Base-by-base conservation (phyloP, 2,329 filamentous ascomycete genomes). In the Fusarium sulawesiense region DNA sequence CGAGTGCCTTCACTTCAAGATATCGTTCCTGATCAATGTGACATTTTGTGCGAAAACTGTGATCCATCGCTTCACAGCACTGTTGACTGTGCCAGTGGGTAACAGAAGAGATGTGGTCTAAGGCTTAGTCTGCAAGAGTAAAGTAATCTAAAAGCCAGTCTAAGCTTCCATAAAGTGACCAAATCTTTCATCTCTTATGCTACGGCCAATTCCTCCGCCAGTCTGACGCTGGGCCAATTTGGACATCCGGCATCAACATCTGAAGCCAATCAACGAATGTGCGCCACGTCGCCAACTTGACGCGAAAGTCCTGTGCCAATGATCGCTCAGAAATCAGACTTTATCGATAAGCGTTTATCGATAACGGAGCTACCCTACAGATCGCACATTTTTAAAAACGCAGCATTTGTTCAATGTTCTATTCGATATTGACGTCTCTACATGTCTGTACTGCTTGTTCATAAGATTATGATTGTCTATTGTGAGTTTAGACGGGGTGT, bases 91-190 rank as follows among this genome's bases (percentile, higher is more conserved):
- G 16, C 16, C 3, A 1, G 32, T 37, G 32, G 32, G 34, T 1
- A 6, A n/a, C 9, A 37, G 9, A n/a, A 1, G 16, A 6, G 11
- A n/a, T 37, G 4, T 37, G 1, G 9, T 37, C 9, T 11, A 37
- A 11, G 34, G 5, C 9, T 37, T n/a, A n/a, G 34, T 11, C 18
- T n/a, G 16, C 1, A 0, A 1, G 4, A 6, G 7, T 1, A 6
- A 37, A 7, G 34, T n/a, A 4, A 1, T n/a, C 34, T 7, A 6
- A 12, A 37, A 6, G 10, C 18, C 1, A 37, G 18, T 7, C 18
- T 12, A 37, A 37, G 6, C 3, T 4, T 4, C 9, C 34, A 7
- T 2, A 7, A 12, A 6, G 3, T 12, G 6, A n/a, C 2, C 10
- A 12, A 37, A 37, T n/a, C 0, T 37, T n/a, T n/a, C 10, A 2